phyloP scores from a whole-genome alignment of 1,284 basidiomycete genomes.

The Thelephora terrestris region DNA sequence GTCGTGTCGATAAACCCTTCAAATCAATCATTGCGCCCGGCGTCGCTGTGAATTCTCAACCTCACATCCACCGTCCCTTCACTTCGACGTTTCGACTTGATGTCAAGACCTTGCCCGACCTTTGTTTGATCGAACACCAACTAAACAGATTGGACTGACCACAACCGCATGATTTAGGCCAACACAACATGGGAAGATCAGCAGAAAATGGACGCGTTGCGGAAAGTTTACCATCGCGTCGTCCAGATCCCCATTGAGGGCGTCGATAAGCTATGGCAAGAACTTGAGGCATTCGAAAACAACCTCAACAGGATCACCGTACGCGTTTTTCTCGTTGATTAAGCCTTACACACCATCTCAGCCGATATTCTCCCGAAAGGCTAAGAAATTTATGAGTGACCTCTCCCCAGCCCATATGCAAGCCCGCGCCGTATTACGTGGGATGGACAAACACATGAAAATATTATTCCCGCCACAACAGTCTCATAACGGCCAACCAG shows the following conservation, averaged over 20 bases:
- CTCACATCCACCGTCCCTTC: too few species aligned
- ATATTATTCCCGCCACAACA: conserved; percentile 47
- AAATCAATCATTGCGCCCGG: too few species aligned
- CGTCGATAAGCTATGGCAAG: conserved; percentile 90
- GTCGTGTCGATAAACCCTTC: too few species aligned
- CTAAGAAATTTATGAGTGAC: conserved; percentile 90
- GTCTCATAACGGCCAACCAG: conserved; percentile 27
- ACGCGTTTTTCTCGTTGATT: background rate
- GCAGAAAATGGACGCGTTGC: conserved; percentile 88
- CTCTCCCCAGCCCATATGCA: conserved; percentile 87
- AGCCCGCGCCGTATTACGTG: conserved; percentile 80
- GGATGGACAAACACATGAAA: conserved; percentile 67
- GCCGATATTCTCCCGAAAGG: conserved; percentile 28
- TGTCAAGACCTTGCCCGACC: too few species aligned
- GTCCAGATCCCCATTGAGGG: conserved; percentile 92
- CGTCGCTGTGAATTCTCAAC: too few species aligned
- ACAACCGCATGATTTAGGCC: conserved; percentile 29
- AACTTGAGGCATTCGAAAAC: conserved; percentile 91
- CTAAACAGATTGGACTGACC: background rate
- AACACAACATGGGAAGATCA: conserved; percentile 90
- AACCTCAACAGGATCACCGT: conserved; percentile 84
- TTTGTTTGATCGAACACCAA: too few species aligned
- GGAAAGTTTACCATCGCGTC: conserved; percentile 89
- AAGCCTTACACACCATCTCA: background rate
- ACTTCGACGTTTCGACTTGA: too few species aligned